Conservation (phyloP, 2,329 filamentous ascomycete genomes). For the Huntiella bhutanensis region DNA sequence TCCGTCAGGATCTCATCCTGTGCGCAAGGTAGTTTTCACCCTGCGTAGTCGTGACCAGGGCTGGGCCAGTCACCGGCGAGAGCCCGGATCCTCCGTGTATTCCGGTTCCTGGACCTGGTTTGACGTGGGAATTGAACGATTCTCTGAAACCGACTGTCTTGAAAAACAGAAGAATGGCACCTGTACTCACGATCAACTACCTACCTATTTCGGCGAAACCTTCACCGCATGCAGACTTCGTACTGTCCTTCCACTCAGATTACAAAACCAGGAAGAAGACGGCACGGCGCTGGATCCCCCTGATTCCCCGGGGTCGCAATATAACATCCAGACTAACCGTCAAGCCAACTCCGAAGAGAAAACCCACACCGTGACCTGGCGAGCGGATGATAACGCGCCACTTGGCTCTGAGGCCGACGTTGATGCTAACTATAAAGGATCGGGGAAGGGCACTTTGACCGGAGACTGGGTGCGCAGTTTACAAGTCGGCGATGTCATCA, state of each 20-base stretch:
- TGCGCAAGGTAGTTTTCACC: conserved; percentile 42
- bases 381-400: conserved; percentile 28
- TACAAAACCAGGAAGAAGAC: conserved; percentile 7
- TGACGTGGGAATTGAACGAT: conserved; percentile 39
- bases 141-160: conserved; percentile 21
- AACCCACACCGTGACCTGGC: conserved; percentile 34
- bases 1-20: conserved; percentile 27
- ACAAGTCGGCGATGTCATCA: conserved; percentile 40
- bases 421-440: conserved; percentile 23
- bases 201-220: background rate
- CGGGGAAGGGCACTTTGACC: conserved; percentile 30
- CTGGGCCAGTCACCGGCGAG: conserved; percentile 22
- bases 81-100: conserved; percentile 1
- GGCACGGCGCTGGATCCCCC: conserved; percentile 19
- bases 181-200: background rate
- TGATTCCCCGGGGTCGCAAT: conserved; percentile 17
- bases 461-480: conserved; percentile 37
- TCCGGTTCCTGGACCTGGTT: conserved; percentile 40
- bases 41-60: conserved; percentile 40
- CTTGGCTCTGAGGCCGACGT: conserved; percentile 21
- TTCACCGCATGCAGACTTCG: conserved; percentile 21
- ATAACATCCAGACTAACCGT: conserved; percentile 30
- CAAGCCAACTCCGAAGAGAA: conserved; percentile 19
- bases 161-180: conserved; percentile 9
- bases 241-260: conserved; percentile 19